Conservation (phyloP, 1,284 basidiomycete species). For the Blastosporella zonata region DNA sequence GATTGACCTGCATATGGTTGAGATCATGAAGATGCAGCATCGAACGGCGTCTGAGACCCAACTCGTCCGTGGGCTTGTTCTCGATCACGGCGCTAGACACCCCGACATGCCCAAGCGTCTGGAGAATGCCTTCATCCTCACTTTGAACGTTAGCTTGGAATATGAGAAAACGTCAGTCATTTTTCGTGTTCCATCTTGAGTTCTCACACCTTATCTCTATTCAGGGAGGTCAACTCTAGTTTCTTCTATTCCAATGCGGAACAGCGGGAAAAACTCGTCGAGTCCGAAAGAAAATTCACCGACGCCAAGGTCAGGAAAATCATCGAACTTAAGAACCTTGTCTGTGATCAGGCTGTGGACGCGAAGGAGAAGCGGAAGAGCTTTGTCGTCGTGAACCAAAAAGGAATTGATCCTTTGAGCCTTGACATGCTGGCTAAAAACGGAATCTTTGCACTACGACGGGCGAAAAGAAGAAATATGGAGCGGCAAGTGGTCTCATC, state of each 20-base stretch:
- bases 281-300: slow-evolving; percentile 93
- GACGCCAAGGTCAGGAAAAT: slow-evolving; percentile 97
- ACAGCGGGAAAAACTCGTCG: slow-evolving; percentile 98
- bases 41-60: slow-evolving; percentile 98
- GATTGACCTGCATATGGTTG: slow-evolving; percentile 99
- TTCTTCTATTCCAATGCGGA: slow-evolving; percentile 99
- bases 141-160: slow-evolving; percentile 96
- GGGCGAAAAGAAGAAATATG: slow-evolving; percentile 98
- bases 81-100: slow-evolving; percentile 95
- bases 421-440: slow-evolving; percentile 97
- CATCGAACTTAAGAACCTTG: slow-evolving; percentile 93
- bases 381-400: slow-evolving; percentile 98
- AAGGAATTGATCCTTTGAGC: slow-evolving; percentile 98
- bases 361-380: slow-evolving; percentile 77
- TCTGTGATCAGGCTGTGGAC: slow-evolving; percentile 90
- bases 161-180: slow-evolving; percentile 96
- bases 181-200: slow-evolving; percentile 9
- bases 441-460: slow-evolving; percentile 90
- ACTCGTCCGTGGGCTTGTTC: slow-evolving; percentile 90
- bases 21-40: slow-evolving; percentile 99
- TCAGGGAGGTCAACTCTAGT: slow-evolving; percentile 96
- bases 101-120: slow-evolving; percentile 99
- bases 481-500: slow-evolving; percentile 62
- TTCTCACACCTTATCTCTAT: slow-evolving; percentile 15
- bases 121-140: slow-evolving; percentile 95